Evolutionary conservation across 1,284 basidiomycete genomes (phyloP), one percentile per base, ranked within the genome.

Genomic region (Naganishia sp.): DNA sequence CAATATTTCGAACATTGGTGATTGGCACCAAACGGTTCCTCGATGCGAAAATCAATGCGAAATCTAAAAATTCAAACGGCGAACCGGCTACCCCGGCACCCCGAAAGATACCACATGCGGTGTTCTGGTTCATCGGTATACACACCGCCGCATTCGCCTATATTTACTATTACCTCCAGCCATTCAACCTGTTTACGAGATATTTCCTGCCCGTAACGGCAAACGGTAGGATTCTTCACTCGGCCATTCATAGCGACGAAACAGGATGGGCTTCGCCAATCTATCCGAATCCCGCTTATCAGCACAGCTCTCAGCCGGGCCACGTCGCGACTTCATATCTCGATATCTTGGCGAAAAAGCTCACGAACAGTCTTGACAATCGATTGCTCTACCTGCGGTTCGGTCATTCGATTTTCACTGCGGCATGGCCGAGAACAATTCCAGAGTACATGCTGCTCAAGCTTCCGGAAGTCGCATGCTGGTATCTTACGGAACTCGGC

Each of bases 351-450:
- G 28, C 49, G 6, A 57, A 56, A 39, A 65, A 65, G 31, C 54
- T 65, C 36, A 52, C 54, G 18, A 55, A 65, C 36, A 55, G 45
- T 31, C 45, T 65, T 15, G 55, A 56, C 21, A 66, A 66, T 33
- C 55, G 65, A 31, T 43, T 66, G 21, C 56, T 66, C 49, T 66
- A 66, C 43, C 55, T 52, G 16, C 49, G 65, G 42, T 66, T 66
- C 49, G 65, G 65, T 5, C 65, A 66, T 48, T 43, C 42, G 4
- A 52, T 50, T n/a, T 66, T 66, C 50, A 59, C 65, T 16, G 48
- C 56, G 3, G 44, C 46, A 13, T 66, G 65, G 65, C 42, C 56
- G 16, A 25, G 50, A 25, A 36, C 39, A 1, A 18, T 46, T 11
- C 49, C 25, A 4, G 65, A 66, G 23, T 60, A 55, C 31, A 52